Conservation (phyloP, 108 stramenopile genomes). For the Cyclotella choctawhatcheeana region DNA sequence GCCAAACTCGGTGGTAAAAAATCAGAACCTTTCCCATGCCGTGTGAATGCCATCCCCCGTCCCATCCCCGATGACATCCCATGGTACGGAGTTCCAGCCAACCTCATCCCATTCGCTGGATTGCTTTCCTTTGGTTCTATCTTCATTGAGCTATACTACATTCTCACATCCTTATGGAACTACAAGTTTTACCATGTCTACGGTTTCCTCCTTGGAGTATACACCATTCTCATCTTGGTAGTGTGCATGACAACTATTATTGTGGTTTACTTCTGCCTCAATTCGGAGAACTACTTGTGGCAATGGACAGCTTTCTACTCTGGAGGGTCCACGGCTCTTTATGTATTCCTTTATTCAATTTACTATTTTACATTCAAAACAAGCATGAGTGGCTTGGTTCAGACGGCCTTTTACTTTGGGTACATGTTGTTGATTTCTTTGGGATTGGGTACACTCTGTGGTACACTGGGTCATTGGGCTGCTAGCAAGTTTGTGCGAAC, state of each 20-base stretch:
- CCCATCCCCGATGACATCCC: conserved; percentile 93
- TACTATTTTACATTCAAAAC: conserved; percentile 99
- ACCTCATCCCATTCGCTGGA: conserved; percentile 89
- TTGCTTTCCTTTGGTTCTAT: conserved; percentile 95
- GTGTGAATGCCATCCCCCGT: conserved; percentile 96
- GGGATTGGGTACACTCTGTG: conserved; percentile 83
- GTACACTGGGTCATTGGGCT: conserved; percentile 88
- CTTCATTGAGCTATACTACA: conserved; percentile 98
- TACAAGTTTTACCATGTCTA: conserved; percentile 99
- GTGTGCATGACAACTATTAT: conserved; percentile 97
- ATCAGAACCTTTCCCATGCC: conserved; percentile 87
- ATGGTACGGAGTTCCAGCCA: conserved; percentile 93
- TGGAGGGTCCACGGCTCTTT: conserved; percentile 89
- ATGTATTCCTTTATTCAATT: conserved; percentile 97
- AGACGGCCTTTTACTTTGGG: conserved; percentile 94
- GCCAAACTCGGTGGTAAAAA: conserved; percentile 61
- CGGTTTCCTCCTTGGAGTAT: conserved; percentile 96
- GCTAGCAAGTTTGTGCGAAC: conserved; percentile 85
- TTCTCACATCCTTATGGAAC: conserved; percentile 93
- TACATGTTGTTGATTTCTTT: conserved; percentile 90
- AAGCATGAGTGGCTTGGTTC: conserved; percentile 95
- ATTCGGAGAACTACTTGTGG: conserved; percentile 98
- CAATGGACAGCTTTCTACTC: conserved; percentile 97
- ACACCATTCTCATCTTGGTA: conserved; percentile 93
- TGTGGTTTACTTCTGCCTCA: conserved; percentile 96